Evolutionary conservation across 1,284 basidiomycete species (phyloP), one percentile per base, ranked within the genome.

Genomic region (Anthracocystis walkeri): DNA sequence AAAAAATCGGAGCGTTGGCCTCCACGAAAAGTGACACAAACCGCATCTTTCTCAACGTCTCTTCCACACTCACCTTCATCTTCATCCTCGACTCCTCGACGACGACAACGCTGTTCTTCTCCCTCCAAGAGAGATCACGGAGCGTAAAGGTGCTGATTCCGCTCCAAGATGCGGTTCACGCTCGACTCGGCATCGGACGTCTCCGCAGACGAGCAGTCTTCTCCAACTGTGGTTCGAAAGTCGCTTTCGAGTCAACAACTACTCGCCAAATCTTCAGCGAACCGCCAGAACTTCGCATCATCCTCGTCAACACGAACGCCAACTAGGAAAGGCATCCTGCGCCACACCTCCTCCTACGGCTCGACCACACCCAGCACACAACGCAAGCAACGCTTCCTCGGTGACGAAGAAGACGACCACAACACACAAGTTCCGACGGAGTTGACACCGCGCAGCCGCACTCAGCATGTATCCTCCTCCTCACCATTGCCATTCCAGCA

Each of bases 141-240:
- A 48, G 21, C 10, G 6, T 18, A 21, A 38, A 33, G 35, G 11
- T 16, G 14, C 20, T 35, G 31, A 20, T 7, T 18, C 8, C 12
- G 11, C 20, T 18, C 12, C 23, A 48, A 20, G 23, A 75, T 75
- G 72, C 41, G 63, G 53, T 63, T 75, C 66, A 69, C 45, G 7
- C 58, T 69, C 44, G 72, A 75, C 38, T 69, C 65, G 11, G 59
- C 66, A 2, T 75, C 72, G 1, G 72, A 75, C 44, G 49, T 63
- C 14, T 75, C 72, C 0, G 63, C 48, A 18, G 66, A 69, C 53
- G 66, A 75, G 35, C 58, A 51, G 38, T 25, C 58, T 25, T 65
- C 54, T 7, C 64, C 64, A 1, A 63, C 53, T 7, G 61, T 68
- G 20, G 50, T 73, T 18, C 40, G 58, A 33, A 73, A 64, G 52